phyloP scores from a whole-genome alignment of 2,329 filamentous ascomycete genomes.

The Fusarium sp. region DNA sequence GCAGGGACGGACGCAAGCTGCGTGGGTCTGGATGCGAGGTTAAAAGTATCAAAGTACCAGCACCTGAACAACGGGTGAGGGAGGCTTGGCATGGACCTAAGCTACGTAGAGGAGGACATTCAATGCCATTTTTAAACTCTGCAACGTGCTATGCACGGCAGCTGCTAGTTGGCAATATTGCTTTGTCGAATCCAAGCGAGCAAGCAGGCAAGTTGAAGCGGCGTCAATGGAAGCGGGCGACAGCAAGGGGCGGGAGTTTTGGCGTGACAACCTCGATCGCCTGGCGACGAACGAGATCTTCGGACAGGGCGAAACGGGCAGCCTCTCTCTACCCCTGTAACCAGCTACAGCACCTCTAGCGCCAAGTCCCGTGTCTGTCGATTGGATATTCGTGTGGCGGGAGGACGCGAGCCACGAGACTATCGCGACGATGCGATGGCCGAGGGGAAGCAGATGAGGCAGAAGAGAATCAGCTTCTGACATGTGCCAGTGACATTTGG shows the following conservation, averaged over 20 bases:
- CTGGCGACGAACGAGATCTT: conserved; percentile 35
- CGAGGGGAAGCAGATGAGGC: background rate
- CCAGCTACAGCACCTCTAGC: conserved; percentile 1
- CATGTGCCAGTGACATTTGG: conserved; percentile 16
- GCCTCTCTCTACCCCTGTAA: conserved; percentile 3
- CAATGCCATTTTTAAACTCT: conserved; percentile 22
- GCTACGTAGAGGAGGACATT: conserved; percentile 13
- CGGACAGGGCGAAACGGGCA: conserved; percentile 30
- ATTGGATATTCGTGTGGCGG: conserved; percentile 20
- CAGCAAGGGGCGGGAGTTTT: conserved; percentile 32
- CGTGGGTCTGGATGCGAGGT: conserved; percentile 42
- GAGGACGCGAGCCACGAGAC: conserved; percentile 24
- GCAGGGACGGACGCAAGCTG: conserved; percentile 40
- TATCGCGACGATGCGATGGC: background rate
- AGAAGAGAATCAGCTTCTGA: background rate
- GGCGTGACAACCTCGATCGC: conserved; percentile 35
- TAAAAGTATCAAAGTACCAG: conserved; percentile 33
- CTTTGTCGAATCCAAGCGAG: conserved; percentile 16
- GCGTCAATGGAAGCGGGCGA: conserved; percentile 8
- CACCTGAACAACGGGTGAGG: conserved; percentile 32
- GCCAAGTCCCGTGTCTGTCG: conserved; percentile 19
- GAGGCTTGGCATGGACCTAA: conserved; percentile 23
- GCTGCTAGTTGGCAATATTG: conserved; percentile 23
- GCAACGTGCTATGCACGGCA: conserved; percentile 19
- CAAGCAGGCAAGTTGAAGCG: conserved; percentile 1